phyloP scores from a whole-genome alignment of 331 rosid genomes.

The Pyracantha coccinea region DNA sequence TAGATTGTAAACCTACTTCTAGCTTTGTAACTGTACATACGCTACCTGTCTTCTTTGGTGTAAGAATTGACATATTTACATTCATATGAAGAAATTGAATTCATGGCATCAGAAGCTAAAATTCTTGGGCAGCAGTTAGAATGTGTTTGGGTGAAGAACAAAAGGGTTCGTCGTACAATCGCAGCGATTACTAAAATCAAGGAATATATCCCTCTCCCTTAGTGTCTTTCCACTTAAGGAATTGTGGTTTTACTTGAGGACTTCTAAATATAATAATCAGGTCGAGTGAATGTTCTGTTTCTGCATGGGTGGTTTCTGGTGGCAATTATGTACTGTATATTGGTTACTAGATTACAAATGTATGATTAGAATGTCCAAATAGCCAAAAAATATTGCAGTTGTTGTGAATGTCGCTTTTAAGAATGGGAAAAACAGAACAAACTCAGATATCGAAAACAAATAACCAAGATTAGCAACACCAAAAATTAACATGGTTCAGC shows the following conservation, averaged over 20 bases:
- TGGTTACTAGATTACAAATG: too few species aligned
- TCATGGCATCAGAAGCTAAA: not conserved
- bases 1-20: not conserved
- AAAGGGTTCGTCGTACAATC: too few species aligned
- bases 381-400: too few species aligned
- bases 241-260: not conserved
- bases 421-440: too few species aligned
- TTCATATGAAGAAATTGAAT: not conserved
- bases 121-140: not conserved
- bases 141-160: too few species aligned
- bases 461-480: too few species aligned
- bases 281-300: not conserved
- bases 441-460: too few species aligned
- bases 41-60: not conserved
- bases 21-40: not conserved
- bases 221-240: not conserved
- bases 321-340: not conserved
- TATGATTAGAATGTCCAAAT: too few species aligned
- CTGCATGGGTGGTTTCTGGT: not conserved
- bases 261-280: not conserved
- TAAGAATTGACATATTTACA: not conserved
- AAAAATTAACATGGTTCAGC: too few species aligned
- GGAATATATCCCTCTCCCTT: too few species aligned
- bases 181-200: too few species aligned
- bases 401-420: too few species aligned